These are phyloP conservation scores for Aegilops tauschii DNA, from an alignment of 176 grass and related monocot genomes.

Conservation along the genomic window DNA sequence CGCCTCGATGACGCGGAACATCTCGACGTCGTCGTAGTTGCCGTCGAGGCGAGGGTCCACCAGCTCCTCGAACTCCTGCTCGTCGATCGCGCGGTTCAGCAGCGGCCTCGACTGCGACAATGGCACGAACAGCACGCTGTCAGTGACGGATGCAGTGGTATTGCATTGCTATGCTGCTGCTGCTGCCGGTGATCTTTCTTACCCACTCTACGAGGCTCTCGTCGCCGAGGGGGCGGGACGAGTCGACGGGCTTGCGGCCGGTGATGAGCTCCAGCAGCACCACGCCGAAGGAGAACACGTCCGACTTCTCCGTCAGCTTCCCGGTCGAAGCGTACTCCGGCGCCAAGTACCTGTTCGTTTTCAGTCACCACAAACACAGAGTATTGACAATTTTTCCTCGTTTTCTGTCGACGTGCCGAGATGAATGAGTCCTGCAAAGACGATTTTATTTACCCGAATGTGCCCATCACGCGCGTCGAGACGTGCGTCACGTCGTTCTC, in stretches of 20 bases:
- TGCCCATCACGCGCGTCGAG: slow-evolving; percentile 86
- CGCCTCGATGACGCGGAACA: slow-evolving; percentile 75
- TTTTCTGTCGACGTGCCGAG: neutral
- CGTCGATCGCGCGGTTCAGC: slow-evolving; percentile 58
- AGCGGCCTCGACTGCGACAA: slow-evolving; percentile 59
- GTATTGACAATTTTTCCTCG: neutral
- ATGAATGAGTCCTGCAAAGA: neutral
- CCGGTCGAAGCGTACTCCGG: slow-evolving; percentile 83
- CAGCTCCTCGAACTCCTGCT: slow-evolving; percentile 65
- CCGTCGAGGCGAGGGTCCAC: slow-evolving; percentile 53
- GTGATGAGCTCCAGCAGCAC: slow-evolving; percentile 94
- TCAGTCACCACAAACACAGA: neutral
- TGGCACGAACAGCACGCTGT: neutral
- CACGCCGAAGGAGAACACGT: slow-evolving; percentile 92
- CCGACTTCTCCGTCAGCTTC: slow-evolving; percentile 84
- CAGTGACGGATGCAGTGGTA: neutral
- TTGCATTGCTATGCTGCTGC: neutral
- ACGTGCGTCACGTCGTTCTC: slow-evolving; percentile 74
- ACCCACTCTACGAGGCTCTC: slow-evolving; percentile 99
- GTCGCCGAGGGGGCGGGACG: slow-evolving; percentile 57
- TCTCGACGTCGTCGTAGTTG: slow-evolving; percentile 67
- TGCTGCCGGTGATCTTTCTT: slow-evolving; percentile 14
- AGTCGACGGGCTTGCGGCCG: slow-evolving; percentile 76
- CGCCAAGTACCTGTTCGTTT: slow-evolving; percentile 63
- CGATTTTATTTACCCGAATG: slow-evolving; percentile 56